Percentiles rank a stretch among this genome's conserved stretches.
These are phyloP conservation scores for Lentinula aciculospora DNA, from an alignment of 768 basidiomycete genomes.

Conservation along the genomic window DNA sequence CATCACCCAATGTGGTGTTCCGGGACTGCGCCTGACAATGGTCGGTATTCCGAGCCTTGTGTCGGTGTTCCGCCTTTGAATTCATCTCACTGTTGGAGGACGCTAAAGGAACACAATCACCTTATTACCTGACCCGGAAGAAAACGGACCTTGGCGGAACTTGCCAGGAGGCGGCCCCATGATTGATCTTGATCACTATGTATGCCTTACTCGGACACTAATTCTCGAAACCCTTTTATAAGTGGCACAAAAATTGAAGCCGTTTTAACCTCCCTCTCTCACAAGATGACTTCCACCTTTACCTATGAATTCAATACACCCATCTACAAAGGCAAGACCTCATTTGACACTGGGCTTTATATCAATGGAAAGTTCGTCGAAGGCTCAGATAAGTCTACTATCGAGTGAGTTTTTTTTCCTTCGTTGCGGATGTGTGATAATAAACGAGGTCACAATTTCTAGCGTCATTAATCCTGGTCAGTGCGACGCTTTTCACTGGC, in stretches of 20 bases:
- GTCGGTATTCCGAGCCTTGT: too few species aligned
- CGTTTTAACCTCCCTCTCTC: neutral
- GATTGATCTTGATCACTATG: neutral
- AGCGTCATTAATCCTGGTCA: constrained; percentile 47
- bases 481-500: neutral
- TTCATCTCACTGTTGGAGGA: too few species aligned
- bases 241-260: neutral
- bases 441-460: constrained; percentile 5
- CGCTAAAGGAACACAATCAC: too few species aligned
- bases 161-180: too few species aligned
- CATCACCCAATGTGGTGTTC: too few species aligned
- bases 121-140: too few species aligned
- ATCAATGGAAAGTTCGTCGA: constrained; percentile 66
- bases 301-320: constrained; percentile 29
- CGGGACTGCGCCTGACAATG: too few species aligned
- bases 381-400: constrained; percentile 45
- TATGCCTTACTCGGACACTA: neutral
- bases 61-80: too few species aligned
- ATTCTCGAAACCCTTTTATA: neutral
- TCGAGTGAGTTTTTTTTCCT: constrained; percentile 45
- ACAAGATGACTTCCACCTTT: neutral
- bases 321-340: constrained; percentile 38
- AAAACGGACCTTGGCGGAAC: too few species aligned
- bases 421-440: constrained; percentile 18
- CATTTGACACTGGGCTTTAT: constrained; percentile 56